Evolutionary conservation across 306 rosid genomes (phyloP).

Genomic region (Dryas alaskensis): DNA sequence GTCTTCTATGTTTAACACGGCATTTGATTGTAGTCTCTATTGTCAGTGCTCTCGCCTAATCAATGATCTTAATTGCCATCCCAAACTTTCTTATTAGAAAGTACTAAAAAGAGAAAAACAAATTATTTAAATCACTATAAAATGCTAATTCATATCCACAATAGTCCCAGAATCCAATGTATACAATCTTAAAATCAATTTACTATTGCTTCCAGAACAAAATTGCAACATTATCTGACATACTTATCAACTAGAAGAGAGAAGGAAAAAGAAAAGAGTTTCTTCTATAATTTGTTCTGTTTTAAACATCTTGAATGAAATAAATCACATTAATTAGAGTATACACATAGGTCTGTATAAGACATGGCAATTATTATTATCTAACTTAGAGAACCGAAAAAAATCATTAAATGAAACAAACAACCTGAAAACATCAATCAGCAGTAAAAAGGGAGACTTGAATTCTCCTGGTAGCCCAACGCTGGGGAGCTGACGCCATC

Average conservation of each 20-base stretch:
- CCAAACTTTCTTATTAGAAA: too few relatives aligned
- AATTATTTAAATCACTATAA: neutral
- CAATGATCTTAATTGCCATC: too few relatives aligned
- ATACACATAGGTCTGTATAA: neutral
- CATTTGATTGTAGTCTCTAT: too few relatives aligned
- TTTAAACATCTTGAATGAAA: neutral
- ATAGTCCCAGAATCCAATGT: neutral
- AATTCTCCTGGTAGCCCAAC: slow-evolving; percentile 28
- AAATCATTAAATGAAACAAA: neutral
- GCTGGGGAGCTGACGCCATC: slow-evolving; percentile 24
- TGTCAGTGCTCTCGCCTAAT: too few relatives aligned
- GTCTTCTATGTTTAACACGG: too few relatives aligned
- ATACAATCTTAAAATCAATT: neutral
- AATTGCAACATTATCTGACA: neutral
- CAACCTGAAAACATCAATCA: neutral
- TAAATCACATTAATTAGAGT: neutral
- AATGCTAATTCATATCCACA: neutral
- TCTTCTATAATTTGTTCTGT: neutral
- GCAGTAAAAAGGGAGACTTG: slow-evolving; percentile 21
- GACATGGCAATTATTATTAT: neutral
- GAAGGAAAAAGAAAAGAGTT: neutral
- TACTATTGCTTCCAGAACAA: neutral
- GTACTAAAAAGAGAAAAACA: neutral
- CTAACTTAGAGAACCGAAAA: neutral
- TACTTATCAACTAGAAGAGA: neutral